Conservation (phyloP, 306 rosid genomes). For the Boehmeria nivea region DNA sequence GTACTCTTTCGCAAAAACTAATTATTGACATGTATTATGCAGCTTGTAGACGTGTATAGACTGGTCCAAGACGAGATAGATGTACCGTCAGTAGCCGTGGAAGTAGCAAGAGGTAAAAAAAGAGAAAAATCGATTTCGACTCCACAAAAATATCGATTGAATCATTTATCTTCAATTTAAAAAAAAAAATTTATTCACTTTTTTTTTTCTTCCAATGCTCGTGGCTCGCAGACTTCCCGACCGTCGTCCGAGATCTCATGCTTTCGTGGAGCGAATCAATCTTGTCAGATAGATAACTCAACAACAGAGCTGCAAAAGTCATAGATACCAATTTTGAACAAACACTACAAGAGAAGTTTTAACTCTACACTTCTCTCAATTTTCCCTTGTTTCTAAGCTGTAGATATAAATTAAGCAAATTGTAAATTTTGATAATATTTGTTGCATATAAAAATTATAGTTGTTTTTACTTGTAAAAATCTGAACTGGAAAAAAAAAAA, state of each 20-base stretch:
- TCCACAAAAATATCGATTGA: not conserved
- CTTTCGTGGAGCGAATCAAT: slow-evolving; percentile 84
- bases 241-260: slow-evolving; percentile 66
- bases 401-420: slow-evolving; percentile 18
- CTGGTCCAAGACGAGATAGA: slow-evolving; percentile 86
- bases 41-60: slow-evolving; percentile 95
- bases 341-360: not conserved
- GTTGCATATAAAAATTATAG: slow-evolving; percentile 22
- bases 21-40: no score
- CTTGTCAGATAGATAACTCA: slow-evolving; percentile 58
- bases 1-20: not conserved
- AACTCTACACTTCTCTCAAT: not conserved
- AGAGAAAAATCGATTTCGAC: not conserved
- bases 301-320: slow-evolving; percentile 24
- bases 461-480: no score
- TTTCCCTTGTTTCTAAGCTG: slow-evolving; percentile 13
- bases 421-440: slow-evolving; percentile 17
- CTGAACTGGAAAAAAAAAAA: no score
- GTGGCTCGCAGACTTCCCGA: slow-evolving; percentile 58
- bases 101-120: slow-evolving; percentile 75
- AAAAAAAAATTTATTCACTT: no score
- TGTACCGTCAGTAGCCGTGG: slow-evolving; percentile 69
- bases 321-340: slow-evolving; percentile 6
- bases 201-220: not conserved
- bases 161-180: not conserved